Percentiles rank a stretch among this genome's conserved stretches.
These are phyloP conservation scores for Asterophora parasitica DNA, from an alignment of 768 basidiomycete genomes.

Conservation along the genomic window DNA sequence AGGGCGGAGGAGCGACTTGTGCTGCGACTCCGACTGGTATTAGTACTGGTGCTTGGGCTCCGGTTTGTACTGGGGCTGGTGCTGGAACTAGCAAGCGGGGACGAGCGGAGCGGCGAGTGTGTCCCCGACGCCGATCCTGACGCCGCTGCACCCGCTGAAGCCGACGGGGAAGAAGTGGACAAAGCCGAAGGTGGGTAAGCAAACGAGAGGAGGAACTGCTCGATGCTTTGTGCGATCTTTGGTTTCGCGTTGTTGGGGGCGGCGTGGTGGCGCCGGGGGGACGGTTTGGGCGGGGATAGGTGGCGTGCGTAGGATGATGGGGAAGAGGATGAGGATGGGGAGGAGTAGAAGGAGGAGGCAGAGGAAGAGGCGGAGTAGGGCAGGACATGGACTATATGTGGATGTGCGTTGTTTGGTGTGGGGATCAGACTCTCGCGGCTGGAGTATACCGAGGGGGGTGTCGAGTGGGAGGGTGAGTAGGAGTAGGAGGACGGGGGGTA, in stretches of 20 bases:
- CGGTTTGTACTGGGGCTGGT: too few relatives aligned
- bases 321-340: background rate
- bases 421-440: conserved; percentile 9
- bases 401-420: conserved; percentile 8
- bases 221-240: conserved; percentile 34
- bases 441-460: background rate
- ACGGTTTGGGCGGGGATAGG: background rate
- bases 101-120: background rate
- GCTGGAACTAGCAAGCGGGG: background rate
- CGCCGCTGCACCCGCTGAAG: background rate
- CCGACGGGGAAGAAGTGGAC: background rate
- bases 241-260: conserved; percentile 13
- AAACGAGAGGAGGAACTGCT: conserved; percentile 33
- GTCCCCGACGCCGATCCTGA: background rate
- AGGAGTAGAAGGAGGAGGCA: background rate
- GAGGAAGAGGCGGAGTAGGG: conserved; percentile 14
- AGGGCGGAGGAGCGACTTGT: too few relatives aligned
- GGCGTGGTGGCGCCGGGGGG: background rate
- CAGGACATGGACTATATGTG: conserved; percentile 22
- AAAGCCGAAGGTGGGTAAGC: conserved; percentile 23
- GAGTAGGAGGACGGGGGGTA: background rate
- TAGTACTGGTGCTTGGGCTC: too few relatives aligned
- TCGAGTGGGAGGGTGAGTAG: background rate
- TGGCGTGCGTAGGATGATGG: too few relatives aligned
- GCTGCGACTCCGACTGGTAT: too few relatives aligned